phyloP scores from a whole-genome alignment of 768 basidiomycete species.

The Dioszegia crocea region DNA sequence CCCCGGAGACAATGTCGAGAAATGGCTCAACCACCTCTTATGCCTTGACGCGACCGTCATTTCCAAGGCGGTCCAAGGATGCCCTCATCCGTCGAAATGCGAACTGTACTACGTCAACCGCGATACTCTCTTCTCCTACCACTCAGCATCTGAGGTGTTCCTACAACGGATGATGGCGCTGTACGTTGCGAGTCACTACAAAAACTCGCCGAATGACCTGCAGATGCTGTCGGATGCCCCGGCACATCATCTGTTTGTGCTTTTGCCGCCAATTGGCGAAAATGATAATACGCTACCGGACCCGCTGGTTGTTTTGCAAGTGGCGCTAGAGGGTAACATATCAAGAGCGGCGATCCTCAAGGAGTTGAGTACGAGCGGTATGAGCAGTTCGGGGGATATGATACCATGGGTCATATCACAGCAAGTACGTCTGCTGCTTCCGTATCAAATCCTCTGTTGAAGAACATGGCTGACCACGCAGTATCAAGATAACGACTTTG shows the following conservation, averaged over 20 bases:
- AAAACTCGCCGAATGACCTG: conserved; percentile 98
- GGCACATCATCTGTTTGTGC: conserved; percentile 91
- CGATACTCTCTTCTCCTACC: conserved; percentile 94
- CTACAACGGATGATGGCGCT: conserved; percentile 97
- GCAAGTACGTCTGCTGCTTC: conserved; percentile 51
- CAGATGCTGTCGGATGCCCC: conserved; percentile 95
- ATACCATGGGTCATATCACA: conserved; percentile 95
- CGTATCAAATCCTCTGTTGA: neutral
- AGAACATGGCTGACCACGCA: conserved; percentile 51
- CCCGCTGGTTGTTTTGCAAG: conserved; percentile 90
- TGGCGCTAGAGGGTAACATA: conserved; percentile 91
- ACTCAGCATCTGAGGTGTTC: conserved; percentile 95
- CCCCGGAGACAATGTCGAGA: conserved; percentile 80
- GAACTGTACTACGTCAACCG: conserved; percentile 92
- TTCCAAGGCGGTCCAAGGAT: conserved; percentile 58
- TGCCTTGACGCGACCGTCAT: conserved; percentile 81
- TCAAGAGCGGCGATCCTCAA: conserved; percentile 80
- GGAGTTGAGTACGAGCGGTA: conserved; percentile 67
- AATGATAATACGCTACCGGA: conserved; percentile 88
- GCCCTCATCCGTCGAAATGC: conserved; percentile 88
- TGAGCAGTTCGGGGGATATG: conserved; percentile 88
- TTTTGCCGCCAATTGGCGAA: conserved; percentile 85
- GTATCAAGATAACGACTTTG: conserved; percentile 94
- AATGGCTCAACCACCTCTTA: conserved; percentile 83
- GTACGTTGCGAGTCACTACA: conserved; percentile 97